Evolutionary conservation across 106 monocot species (phyloP), one percentile per base, ranked within the genome.

Genomic region (Acorus gramineus): DNA sequence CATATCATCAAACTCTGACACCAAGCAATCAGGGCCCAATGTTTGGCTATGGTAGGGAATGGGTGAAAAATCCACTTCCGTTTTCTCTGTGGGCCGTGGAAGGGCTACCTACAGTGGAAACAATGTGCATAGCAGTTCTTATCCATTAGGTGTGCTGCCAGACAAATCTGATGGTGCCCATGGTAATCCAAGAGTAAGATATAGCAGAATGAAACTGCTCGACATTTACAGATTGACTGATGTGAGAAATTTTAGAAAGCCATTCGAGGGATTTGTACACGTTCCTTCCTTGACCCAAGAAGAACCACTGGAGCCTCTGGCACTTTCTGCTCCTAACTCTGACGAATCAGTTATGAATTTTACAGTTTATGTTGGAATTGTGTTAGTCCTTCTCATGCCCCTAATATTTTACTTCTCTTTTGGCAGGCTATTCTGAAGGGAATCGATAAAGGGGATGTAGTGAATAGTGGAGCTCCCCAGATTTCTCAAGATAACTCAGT

Each of bases 381-480:
- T 45, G 46, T 57, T 57, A n/a, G 4, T 7, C 11, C 12, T 48
- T 44, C 42, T 6, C 44, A 28, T 28, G 28, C 1, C 28, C 28
- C 28, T 28, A 28, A 28, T 28, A 28, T 28, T 28, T 28, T 28
- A 28, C 28, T 28, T 28, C 28, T 28, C 28, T 46, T 65, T 77
- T 53, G 44, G 47, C 61, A 99, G 98, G 83, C 69, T 66, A 72
- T 84, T 62, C 55, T 99, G 60, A 88, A 89, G 71, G 92, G 83
- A 77, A 92, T 99, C 50, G 98, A 92, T 42, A 88, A 91, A 73
- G 98, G 98, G 10, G 92, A 99, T 46, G 80, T 91, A 54, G 54
- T 85, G 14, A 85, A 81, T 63, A 92, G 87, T 65, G 86, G 83
- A 5, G 11, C 66, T 8, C 73, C 84, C 63, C 83, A 87, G 66